Conservation (phyloP, 1,284 basidiomycete genomes). For the Phlebopus sp. region DNA sequence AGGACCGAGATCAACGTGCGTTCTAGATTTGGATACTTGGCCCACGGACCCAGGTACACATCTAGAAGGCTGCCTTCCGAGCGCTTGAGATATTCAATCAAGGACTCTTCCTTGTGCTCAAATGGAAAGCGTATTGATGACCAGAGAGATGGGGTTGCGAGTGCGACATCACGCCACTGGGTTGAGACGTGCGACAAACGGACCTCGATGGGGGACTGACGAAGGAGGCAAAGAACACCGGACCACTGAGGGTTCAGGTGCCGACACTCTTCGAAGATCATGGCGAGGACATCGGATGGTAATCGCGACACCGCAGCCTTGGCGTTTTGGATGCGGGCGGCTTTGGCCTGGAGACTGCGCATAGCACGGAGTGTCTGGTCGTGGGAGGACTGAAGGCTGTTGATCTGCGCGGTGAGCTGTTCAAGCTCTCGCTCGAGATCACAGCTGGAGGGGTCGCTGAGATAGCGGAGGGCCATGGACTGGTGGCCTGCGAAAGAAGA, state of each 20-base stretch:
- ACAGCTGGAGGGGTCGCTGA: constrained; percentile 16
- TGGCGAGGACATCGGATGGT: constrained; percentile 29
- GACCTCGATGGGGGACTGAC: constrained; percentile 31
- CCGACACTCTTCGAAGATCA: constrained; percentile 33
- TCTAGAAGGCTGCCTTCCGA: constrained; percentile 30
- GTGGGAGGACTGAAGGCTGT: constrained; percentile 30
- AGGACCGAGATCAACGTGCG: constrained; percentile 22
- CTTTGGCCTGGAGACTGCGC: constrained; percentile 27
- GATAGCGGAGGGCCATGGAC: constrained; percentile 27
- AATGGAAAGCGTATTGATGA: constrained; percentile 31
- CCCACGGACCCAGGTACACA: constrained; percentile 34
- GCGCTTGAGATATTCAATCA: constrained; percentile 29
- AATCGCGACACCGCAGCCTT: constrained; percentile 29
- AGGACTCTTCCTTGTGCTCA: constrained; percentile 29
- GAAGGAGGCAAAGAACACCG: constrained; percentile 32
- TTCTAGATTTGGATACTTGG: constrained; percentile 30
- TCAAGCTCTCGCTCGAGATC: constrained; percentile 24
- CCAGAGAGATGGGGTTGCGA: constrained; percentile 31
- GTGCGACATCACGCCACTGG: constrained; percentile 33
- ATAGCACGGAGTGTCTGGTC: constrained; percentile 27
- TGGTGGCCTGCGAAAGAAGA: constrained; percentile 7
- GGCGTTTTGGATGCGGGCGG: constrained; percentile 30
- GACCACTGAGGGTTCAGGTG: constrained; percentile 33
- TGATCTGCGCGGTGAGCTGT: constrained; percentile 25
- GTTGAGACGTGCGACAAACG: constrained; percentile 32